These are phyloP conservation scores for Lipomyces mesembrius DNA, from an alignment of 805 yeast species.

Conservation along the genomic window DNA sequence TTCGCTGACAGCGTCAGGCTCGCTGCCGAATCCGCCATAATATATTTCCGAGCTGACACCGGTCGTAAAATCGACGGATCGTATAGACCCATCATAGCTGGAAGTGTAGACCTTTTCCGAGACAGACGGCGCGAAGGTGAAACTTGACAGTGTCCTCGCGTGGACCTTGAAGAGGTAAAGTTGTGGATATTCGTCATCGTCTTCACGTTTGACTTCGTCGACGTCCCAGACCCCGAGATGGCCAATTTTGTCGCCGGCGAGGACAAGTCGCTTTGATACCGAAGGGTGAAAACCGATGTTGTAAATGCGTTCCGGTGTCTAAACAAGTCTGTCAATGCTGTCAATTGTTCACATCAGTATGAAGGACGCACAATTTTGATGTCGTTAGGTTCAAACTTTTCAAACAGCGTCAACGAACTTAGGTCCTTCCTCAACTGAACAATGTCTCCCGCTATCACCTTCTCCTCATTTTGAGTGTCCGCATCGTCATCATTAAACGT, in stretches of 20 bases:
- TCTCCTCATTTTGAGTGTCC: slow-evolving; percentile 13
- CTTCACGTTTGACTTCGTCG: slow-evolving; percentile 49
- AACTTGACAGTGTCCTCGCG: slow-evolving; percentile 69
- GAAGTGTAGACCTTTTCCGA: slow-evolving; percentile 65
- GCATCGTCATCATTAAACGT: slow-evolving; percentile 43
- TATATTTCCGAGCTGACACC: slow-evolving; percentile 63
- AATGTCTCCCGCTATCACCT: slow-evolving; percentile 55
- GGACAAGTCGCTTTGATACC: slow-evolving; percentile 59
- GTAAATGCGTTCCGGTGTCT: slow-evolving; percentile 67
- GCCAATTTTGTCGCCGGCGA: slow-evolving; percentile 92
- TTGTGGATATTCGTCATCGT: slow-evolving; percentile 44
- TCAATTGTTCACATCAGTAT: not conserved
- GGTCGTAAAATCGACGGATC: slow-evolving; percentile 69
- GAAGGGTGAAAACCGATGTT: slow-evolving; percentile 80
- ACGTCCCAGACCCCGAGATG: slow-evolving; percentile 88
- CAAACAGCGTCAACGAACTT: slow-evolving; percentile 56
- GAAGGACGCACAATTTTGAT: slow-evolving; percentile 59
- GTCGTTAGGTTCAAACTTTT: slow-evolving; percentile 66
- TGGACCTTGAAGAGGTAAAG: slow-evolving; percentile 74
- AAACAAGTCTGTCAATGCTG: not conserved
- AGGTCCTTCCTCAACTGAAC: slow-evolving; percentile 59
- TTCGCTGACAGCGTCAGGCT: slow-evolving; percentile 47
- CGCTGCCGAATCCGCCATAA: slow-evolving; percentile 35
- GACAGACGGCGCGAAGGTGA: slow-evolving; percentile 57
- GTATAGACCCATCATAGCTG: slow-evolving; percentile 86